A percentile compares a stretch with the other conserved stretches of the same genome.
These are phyloP conservation scores for Hypholoma fasciculare DNA, from an alignment of 768 basidiomycete species.

Conservation along the genomic window DNA sequence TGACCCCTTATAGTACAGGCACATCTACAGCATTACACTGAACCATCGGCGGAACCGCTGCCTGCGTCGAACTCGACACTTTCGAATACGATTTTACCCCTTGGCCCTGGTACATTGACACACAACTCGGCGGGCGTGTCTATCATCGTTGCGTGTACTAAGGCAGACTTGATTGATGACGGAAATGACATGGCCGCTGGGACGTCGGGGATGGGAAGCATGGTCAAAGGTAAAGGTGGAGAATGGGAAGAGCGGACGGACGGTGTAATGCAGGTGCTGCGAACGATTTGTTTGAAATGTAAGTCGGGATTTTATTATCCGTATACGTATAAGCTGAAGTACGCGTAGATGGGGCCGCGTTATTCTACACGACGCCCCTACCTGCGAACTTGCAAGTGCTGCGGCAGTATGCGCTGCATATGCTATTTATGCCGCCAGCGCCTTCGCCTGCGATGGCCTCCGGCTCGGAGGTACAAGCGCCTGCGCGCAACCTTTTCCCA, in stretches of 20 bases:
- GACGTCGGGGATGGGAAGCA: conserved; percentile 80
- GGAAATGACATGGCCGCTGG: conserved; percentile 72
- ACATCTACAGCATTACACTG: conserved; percentile 87
- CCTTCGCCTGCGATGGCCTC: conserved; percentile 61
- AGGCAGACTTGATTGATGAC: conserved; percentile 92
- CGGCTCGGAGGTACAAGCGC: conserved; percentile 67
- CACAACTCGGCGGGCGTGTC: conserved; percentile 87
- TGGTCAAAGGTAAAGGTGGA: conserved; percentile 89
- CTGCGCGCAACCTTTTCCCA: conserved; percentile 78
- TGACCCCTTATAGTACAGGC: conserved; percentile 64
- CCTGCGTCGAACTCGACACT: conserved; percentile 61
- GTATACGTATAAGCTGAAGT: not conserved
- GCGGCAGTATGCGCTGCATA: conserved; percentile 81
- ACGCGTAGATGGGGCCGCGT: conserved; percentile 76
- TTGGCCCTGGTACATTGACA: conserved; percentile 83
- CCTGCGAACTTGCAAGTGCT: conserved; percentile 75
- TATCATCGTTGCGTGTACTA: conserved; percentile 88
- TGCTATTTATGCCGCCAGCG: conserved; percentile 77
- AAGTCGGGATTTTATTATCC: conserved; percentile 30
- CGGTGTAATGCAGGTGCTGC: conserved; percentile 91
- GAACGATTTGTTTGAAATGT: conserved; percentile 94
- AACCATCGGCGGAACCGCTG: conserved; percentile 69
- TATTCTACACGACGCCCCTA: conserved; percentile 89
- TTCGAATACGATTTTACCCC: conserved; percentile 71
- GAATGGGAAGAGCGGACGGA: conserved; percentile 97